Conservation (phyloP, 2,329 filamentous ascomycete species). For the Phialemoniopsis sp. region DNA sequence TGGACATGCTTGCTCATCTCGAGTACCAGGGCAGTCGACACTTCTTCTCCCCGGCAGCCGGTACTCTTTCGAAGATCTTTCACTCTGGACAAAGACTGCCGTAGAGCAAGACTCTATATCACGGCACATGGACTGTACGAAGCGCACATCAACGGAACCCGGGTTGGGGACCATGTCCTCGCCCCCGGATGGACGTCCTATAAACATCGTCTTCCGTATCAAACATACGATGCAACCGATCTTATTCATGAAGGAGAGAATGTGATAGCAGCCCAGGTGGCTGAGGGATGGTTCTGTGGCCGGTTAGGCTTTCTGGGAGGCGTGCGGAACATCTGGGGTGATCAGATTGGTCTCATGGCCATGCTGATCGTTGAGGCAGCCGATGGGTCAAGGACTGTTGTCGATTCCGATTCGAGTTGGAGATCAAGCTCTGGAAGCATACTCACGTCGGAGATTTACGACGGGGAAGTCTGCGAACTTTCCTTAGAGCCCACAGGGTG, state of each 20-base stretch:
- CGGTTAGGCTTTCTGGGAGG: conserved; percentile 20
- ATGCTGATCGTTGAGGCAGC: conserved; percentile 34
- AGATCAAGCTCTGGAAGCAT: too few species aligned
- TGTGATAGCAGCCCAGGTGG: conserved; percentile 30
- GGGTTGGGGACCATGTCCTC: conserved; percentile 21
- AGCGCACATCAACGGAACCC: conserved; percentile 26
- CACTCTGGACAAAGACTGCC: not conserved
- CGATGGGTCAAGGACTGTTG: too few species aligned
- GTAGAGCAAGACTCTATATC: conserved; percentile 24
- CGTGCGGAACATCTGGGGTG: conserved; percentile 31
- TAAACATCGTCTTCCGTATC: conserved; percentile 30
- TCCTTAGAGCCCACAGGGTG: too few species aligned
- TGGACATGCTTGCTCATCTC: conserved; percentile 6
- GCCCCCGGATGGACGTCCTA: conserved; percentile 38
- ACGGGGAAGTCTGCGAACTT: conserved; percentile 52
- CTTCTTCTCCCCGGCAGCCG: conserved; percentile 4
- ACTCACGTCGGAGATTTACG: conserved; percentile 38
- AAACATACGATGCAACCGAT: conserved; percentile 33
- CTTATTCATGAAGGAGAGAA: conserved; percentile 24
- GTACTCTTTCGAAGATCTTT: conserved; percentile 13
- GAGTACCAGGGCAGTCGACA: not conserved
- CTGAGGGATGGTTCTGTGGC: conserved; percentile 39
- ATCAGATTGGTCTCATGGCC: conserved; percentile 31
- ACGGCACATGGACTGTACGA: conserved; percentile 27
- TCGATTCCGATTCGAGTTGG: too few species aligned